A percentile compares a stretch with the other conserved stretches of the same genome.
These are phyloP conservation scores for Pseudogymnoascus sp. DNA, from an alignment of 2,329 filamentous ascomycete species.

Conservation along the genomic window DNA sequence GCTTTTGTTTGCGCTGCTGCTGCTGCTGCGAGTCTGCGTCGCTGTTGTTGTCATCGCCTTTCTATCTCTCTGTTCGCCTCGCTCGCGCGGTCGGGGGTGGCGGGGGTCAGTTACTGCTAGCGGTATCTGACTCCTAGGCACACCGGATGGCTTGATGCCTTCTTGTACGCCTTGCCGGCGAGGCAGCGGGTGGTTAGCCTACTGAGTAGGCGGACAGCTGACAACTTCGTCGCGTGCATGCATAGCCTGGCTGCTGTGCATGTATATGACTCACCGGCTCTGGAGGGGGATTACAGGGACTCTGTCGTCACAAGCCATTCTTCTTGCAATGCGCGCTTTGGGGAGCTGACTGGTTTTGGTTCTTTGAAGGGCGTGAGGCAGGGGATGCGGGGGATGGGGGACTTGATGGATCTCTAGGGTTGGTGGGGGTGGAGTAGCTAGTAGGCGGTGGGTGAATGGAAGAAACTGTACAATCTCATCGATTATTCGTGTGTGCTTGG, in stretches of 20 bases:
- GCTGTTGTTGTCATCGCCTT: neutral
- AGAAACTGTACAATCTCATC: neutral
- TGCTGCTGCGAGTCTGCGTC: neutral
- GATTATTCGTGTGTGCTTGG: neutral
- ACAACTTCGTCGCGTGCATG: neutral
- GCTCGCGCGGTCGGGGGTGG: neutral
- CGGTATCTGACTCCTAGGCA: neutral
- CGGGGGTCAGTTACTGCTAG: neutral
- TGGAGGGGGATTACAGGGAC: neutral
- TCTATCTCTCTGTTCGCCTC: neutral
- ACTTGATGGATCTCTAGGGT: neutral
- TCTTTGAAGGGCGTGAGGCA: neutral
- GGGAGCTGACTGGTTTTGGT: constrained; percentile 5
- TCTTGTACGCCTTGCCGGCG: neutral
- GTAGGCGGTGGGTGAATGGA: neutral
- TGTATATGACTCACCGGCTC: neutral
- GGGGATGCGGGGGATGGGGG: neutral
- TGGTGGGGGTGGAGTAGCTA: neutral
- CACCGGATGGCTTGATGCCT: neutral
- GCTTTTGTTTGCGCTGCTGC: constrained; percentile 1
- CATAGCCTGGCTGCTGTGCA: constrained; percentile 2
- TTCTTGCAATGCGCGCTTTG: neutral
- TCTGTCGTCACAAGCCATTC: neutral
- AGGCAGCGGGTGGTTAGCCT: no score
- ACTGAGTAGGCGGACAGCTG: neutral